Evolutionary conservation across 2,329 filamentous ascomycete genomes (phyloP).

Genomic region (Fusarium domesticum): DNA sequence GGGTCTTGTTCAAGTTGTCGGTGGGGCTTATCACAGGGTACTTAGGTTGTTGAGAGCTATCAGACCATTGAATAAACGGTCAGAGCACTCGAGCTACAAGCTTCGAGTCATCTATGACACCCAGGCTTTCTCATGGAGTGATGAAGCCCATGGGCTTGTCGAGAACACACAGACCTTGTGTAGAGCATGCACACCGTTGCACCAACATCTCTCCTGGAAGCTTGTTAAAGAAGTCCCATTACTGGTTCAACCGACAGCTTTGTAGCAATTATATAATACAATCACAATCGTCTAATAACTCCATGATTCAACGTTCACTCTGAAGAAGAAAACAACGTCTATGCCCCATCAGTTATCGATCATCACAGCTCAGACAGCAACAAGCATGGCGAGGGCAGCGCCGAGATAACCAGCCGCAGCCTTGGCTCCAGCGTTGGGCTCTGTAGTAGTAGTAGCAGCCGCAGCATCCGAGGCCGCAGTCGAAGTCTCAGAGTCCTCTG

Average conservation of each 20-base stretch:
- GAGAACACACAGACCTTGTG: too few species aligned
- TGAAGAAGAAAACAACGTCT: slow-evolving; percentile 5
- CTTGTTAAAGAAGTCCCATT: neutral
- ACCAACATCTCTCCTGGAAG: too few species aligned
- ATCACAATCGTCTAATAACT: slow-evolving; percentile 11
- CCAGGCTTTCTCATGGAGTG: too few species aligned
- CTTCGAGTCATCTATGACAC: too few species aligned
- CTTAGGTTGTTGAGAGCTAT: neutral
- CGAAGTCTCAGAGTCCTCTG: neutral
- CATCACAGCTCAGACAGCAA: slow-evolving; percentile 26
- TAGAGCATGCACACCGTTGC: too few species aligned
- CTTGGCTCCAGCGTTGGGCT: neutral
- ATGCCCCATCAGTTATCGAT: neutral
- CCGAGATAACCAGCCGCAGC: slow-evolving; percentile 26
- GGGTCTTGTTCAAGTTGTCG: slow-evolving; percentile 12
- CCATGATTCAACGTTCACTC: slow-evolving; percentile 7
- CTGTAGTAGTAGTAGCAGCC: slow-evolving; percentile 1
- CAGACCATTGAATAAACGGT: neutral
- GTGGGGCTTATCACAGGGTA: neutral
- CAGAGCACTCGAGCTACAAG: too few species aligned
- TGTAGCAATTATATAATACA: slow-evolving; percentile 8
- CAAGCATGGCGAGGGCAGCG: slow-evolving; percentile 28
- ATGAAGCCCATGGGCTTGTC: too few species aligned
- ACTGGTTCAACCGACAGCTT: slow-evolving; percentile 4
- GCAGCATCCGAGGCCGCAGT: neutral